Evolutionary conservation across 2,329 filamentous ascomycete genomes (phyloP), one percentile per base, ranked within the genome.

Genomic region (Graphilbum ipis-grandicollis): DNA sequence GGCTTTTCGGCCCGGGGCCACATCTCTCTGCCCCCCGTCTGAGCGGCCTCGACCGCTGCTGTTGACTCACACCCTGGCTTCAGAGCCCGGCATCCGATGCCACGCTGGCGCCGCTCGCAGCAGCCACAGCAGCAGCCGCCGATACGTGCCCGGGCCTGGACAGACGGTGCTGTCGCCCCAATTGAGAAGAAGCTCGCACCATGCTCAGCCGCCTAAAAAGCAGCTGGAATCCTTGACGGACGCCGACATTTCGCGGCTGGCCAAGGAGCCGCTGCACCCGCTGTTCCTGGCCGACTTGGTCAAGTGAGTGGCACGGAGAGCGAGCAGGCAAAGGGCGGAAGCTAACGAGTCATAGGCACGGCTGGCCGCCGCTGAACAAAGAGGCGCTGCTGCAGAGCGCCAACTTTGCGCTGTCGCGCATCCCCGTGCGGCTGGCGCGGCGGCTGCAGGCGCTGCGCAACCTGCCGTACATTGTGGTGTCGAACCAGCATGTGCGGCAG

Each of bases 401-500:
- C 43, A 93, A 94, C 61, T 96, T 96, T 60, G 93, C 90, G 12
- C 78, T 96, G 46, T 82, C 79, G 21, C 79, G 94, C 37, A 75
- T 96, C 9, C 90, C 90, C 13, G 81, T 90, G 35, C 83, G 90
- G 28, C 75, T 98, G 19, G 90, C 90, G 19, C 84, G 92, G 54
- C 83, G 90, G 39, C 93, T 98, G 45, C 82, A 93, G 55, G 84
- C 85, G 31, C 66, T 98, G 15, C 79, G 86, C 44, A 93, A 93
- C 53, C 72, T 98, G 9, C 90, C 90, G 0, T 98, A 88, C 57
- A 96, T 98, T 45, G 88, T 98, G 38, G 90, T 98, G 19, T 86
- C 88, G n/a, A 96, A 98, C 53, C 83, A 85, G 1, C 84, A 94
- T 53, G 85, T 98, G 47, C 81, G 79, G 19, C 78, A 79, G 49